Percentiles rank a stretch among this genome's conserved stretches.
phyloP scores from a whole-genome alignment of 2,329 filamentous ascomycete genomes.

The Dactylellina drechsleri region DNA sequence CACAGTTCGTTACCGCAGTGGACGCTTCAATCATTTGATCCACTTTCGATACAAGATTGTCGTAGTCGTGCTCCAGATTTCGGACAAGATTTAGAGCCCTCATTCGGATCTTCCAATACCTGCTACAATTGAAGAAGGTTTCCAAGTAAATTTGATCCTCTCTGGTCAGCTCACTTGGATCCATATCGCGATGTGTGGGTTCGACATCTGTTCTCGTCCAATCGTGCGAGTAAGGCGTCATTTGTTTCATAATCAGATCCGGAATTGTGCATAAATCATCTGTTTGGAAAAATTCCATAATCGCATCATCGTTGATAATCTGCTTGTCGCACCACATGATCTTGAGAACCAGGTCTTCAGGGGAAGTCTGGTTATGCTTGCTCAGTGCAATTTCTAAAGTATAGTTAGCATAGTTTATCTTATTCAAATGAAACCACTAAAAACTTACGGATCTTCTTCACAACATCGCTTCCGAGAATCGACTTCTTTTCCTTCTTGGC shows the following conservation, averaged over 20 bases:
- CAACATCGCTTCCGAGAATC: conserved; percentile 89
- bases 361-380: conserved; percentile 86
- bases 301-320: conserved; percentile 85
- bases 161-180: conserved; percentile 86
- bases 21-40: conserved; percentile 86
- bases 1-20: conserved; percentile 88
- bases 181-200: conserved; percentile 77
- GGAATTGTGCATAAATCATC: conserved; percentile 92
- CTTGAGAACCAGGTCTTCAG: conserved; percentile 88
- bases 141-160: conserved; percentile 96
- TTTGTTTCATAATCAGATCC: conserved; percentile 86
- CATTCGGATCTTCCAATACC: conserved; percentile 99
- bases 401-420: conserved; percentile 9
- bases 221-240: conserved; percentile 96
- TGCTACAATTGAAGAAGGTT: conserved; percentile 91
- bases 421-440: not conserved
- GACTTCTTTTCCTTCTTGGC: conserved; percentile 91
- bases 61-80: conserved; percentile 89
- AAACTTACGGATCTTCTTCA: conserved; percentile 79
- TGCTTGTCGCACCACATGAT: conserved; percentile 94
- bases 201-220: conserved; percentile 89
- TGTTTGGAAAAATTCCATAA: conserved; percentile 96
- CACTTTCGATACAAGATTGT: conserved; percentile 86
- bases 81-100: conserved; percentile 83
- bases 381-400: conserved; percentile 80